A percentile compares a stretch with the other conserved stretches of the same genome.
phyloP scores from a whole-genome alignment of 345 rosid species.

The Durio zibethinus region DNA sequence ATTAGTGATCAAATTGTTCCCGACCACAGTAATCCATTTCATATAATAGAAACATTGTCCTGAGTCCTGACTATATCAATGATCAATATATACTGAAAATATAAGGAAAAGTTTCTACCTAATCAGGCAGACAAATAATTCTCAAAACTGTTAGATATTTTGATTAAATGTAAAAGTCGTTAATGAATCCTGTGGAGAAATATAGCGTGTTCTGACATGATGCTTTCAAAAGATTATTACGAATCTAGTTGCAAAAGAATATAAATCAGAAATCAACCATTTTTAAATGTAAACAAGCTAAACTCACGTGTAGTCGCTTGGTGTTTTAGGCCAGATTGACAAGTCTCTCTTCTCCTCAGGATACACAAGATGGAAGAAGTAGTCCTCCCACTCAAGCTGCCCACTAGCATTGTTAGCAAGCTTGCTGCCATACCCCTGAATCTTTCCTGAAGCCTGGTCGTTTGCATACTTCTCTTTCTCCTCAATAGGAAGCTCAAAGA shows the following conservation, averaged over 20 bases:
- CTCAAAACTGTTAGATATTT: too few relatives aligned
- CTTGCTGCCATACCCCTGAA: constrained; percentile 96
- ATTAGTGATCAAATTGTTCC: not conserved
- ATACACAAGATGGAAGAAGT: constrained; percentile 74
- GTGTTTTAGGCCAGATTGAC: constrained; percentile 83
- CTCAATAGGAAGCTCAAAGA: constrained; percentile 61
- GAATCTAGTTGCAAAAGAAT: not conserved
- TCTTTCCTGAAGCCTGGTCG: constrained; percentile 68
- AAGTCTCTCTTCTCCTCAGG: constrained; percentile 79
- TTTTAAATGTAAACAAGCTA: not conserved
- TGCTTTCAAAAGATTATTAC: too few relatives aligned
- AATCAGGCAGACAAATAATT: not conserved
- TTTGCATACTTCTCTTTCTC: constrained; percentile 89
- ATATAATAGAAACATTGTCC: too few relatives aligned
- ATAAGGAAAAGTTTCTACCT: too few relatives aligned
- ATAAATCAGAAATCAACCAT: not conserved
- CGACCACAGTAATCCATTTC: too few relatives aligned
- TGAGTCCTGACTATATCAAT: too few relatives aligned
- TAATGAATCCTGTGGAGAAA: too few relatives aligned
- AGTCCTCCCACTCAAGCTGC: constrained; percentile 93
- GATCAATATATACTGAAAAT: too few relatives aligned
- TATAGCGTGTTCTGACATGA: not conserved
- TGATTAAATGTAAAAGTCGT: too few relatives aligned
- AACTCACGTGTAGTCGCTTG: constrained; percentile 66
- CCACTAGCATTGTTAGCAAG: constrained; percentile 85